Evolutionary conservation across 2,329 filamentous ascomycete genomes (phyloP), one percentile per base, ranked within the genome.

Genomic region (Claviceps purpurea): DNA sequence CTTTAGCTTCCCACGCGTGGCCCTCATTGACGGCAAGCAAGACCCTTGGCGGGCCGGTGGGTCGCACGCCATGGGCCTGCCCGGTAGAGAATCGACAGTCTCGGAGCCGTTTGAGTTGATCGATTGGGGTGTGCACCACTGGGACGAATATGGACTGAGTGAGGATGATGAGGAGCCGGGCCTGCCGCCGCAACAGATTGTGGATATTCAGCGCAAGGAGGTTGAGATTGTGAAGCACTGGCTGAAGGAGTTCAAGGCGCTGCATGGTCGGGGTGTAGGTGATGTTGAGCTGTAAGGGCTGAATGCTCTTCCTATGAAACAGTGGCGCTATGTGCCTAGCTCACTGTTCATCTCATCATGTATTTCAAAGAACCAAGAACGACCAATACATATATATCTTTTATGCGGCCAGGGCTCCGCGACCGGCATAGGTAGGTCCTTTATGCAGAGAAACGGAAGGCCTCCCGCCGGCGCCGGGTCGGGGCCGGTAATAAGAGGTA

Each of bases 31-130:
- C 56, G 88, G 88, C 30, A 78, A 87, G 56, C 78, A 79, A 52
- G 89, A 94, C 62, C 87, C 88, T 0, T 95, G 89, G 89, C 77
- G 84, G 18, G 79, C 81, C 0, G 85, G 85, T 0, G 85, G 83
- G 0, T 80, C 85, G 0, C 82, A 91, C 49, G 82, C 81, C 0
- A 76, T 80, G n/a, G 76, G 72, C 1, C 75, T 81, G 0, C 71
- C 74, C 0, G 68, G 72, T 34, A 72, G 85, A 20, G 66, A 70
- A 14, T 85, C 76, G 45, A 86, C 85, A 0, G 68, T 71, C 0
- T 75, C 73, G 47, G 77, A 89, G 69, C 87, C 87, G 0, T 86
- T 84, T 56, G 73, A 87, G n/a, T 62, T 91, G 46, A 88, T 94
- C 46, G 70, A 74, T 3, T 76, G 77, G n/a, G 86, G 79, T 0